phyloP scores from a whole-genome alignment of 2,329 filamentous ascomycete genomes.

The Ophiostoma quercus region DNA sequence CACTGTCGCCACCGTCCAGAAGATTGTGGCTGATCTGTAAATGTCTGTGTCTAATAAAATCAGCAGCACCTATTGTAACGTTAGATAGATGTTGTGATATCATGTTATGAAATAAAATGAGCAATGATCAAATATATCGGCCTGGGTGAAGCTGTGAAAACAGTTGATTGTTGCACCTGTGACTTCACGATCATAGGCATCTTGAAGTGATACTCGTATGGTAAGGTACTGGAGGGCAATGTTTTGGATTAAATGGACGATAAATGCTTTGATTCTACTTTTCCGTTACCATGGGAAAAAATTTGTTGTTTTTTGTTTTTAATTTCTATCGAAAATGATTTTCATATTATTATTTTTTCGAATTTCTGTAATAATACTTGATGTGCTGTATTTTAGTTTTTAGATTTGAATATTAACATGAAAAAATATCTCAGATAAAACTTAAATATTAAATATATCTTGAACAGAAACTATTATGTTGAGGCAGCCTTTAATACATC shows the following conservation, averaged over 20 bases:
- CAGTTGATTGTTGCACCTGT: no score
- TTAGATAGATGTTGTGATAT: neutral
- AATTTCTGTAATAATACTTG: neutral
- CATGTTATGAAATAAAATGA: neutral
- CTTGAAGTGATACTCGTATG: neutral
- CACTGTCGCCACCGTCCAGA: slow-evolving; percentile 71
- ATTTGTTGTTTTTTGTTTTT: no score
- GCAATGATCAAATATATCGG: neutral
- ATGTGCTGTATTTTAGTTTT: neutral
- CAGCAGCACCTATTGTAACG: neutral
- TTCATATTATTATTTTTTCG: no score
- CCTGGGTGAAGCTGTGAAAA: neutral
- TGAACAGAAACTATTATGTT: neutral
- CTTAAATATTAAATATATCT: neutral
- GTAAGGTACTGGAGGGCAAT: neutral
- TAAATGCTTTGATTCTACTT: no score
- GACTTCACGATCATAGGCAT: neutral
- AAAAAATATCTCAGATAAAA: no score
- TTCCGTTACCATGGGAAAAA: no score
- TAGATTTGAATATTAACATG: neutral
- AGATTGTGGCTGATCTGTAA: slow-evolving; percentile 49
- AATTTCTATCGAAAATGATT: no score
- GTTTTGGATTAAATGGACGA: no score
- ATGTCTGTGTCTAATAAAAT: neutral
- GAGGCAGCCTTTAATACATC: neutral